Conservation (phyloP, 495 filamentous ascomycete genomes). For the Tuber magnatum region DNA sequence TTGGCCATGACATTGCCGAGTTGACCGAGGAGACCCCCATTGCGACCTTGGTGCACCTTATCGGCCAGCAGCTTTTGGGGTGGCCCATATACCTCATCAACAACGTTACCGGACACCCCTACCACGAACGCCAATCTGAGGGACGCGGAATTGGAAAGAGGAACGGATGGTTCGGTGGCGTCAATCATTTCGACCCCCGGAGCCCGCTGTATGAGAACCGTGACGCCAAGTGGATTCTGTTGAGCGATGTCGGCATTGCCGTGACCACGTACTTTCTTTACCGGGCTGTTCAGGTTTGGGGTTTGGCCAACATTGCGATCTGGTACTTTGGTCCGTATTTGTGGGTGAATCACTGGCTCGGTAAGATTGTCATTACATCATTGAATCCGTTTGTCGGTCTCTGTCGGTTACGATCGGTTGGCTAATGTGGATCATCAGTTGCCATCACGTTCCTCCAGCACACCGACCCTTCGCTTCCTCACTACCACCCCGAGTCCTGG, state of each 20-base stretch:
- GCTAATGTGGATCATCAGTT: constrained; percentile 45
- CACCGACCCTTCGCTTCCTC: constrained; percentile 77
- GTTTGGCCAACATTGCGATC: constrained; percentile 75
- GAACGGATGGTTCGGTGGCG: constrained; percentile 70
- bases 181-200: constrained; percentile 87
- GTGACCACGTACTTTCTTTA: constrained; percentile 53
- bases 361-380: constrained; percentile 47
- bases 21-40: constrained; percentile 92
- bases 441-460: constrained; percentile 87
- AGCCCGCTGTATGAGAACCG: constrained; percentile 88
- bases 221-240: constrained; percentile 70
- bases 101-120: constrained; percentile 93
- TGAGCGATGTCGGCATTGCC: constrained; percentile 74
- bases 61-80: constrained; percentile 80
- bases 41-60: constrained; percentile 60
- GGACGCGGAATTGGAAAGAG: constrained; percentile 78
- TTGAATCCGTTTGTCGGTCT: neutral
- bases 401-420: neutral
- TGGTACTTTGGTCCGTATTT: constrained; percentile 95
- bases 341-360: constrained; percentile 98
- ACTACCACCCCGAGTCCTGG: constrained; percentile 70
- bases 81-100: constrained; percentile 79
- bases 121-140: constrained; percentile 76
- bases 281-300: constrained; percentile 61
- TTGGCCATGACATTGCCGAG: constrained; percentile 79